Conservation (phyloP, 306 rosid species). For the Vachellia pachyceras region DNA sequence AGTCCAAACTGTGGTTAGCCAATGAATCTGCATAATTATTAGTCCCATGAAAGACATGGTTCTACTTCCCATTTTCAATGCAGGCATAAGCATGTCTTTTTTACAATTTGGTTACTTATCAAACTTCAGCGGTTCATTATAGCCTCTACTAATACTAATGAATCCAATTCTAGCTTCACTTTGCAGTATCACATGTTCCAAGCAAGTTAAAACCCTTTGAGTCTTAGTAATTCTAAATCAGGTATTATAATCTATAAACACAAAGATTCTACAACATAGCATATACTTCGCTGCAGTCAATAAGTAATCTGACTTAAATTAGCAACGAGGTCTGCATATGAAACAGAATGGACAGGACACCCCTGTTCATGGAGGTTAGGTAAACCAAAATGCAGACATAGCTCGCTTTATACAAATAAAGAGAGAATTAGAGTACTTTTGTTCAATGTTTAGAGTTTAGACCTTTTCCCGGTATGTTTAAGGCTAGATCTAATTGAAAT, state of each 20-base stretch:
- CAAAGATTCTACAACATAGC: not conserved
- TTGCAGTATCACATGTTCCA: not conserved
- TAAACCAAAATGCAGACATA: not conserved
- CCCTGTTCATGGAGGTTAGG: not conserved
- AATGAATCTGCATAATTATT: not conserved
- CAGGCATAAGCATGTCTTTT: not conserved
- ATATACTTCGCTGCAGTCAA: not conserved
- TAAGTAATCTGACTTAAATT: not conserved
- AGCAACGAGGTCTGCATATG: not conserved
- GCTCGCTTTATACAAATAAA: not conserved
- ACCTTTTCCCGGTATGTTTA: not conserved
- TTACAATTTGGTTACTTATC: not conserved
- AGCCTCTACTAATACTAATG: not conserved
- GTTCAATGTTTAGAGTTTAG: not conserved
- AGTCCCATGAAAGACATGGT: not conserved
- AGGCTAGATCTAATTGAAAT: not conserved
- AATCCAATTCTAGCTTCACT: not conserved
- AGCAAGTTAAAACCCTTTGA: not conserved
- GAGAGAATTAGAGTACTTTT: not conserved
- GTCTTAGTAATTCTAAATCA: not conserved
- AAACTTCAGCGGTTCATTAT: not conserved
- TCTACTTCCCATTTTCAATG: not conserved
- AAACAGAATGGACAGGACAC: not conserved
- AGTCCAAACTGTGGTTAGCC: too few species aligned
- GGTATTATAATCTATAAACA: not conserved